These are phyloP conservation scores for Fragaria iinumae DNA, from an alignment of 306 rosid species.

Conservation along the genomic window DNA sequence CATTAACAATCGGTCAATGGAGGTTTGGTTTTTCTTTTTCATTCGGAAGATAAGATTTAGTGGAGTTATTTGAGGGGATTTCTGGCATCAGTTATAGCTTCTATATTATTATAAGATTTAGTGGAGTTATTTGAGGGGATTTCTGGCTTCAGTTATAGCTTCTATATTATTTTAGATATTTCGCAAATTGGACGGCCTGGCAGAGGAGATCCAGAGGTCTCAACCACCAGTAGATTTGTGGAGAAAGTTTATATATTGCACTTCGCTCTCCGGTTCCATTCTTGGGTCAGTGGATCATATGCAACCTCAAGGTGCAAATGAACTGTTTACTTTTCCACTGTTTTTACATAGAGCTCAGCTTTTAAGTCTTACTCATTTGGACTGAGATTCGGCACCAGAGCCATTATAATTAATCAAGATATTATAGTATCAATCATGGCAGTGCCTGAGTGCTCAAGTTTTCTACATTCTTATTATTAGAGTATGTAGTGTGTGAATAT, in stretches of 20 bases:
- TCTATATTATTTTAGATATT: constrained; percentile 60
- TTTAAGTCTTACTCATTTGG: neutral
- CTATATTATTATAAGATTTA: neutral
- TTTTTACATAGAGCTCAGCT: neutral
- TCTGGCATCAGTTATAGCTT: no score
- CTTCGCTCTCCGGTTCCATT: constrained; percentile 79
- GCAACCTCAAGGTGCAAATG: constrained; percentile 81
- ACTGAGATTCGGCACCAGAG: neutral
- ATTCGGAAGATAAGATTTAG: neutral
- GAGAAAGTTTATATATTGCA: constrained; percentile 91
- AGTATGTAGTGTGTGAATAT: neutral
- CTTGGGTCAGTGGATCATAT: constrained; percentile 96
- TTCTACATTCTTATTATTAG: neutral
- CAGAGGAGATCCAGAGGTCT: constrained; percentile 80
- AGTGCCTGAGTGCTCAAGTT: neutral
- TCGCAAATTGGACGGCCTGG: constrained; percentile 80
- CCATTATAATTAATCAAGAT: neutral
- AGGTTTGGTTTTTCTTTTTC: constrained; percentile 53
- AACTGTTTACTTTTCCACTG: constrained; percentile 8
- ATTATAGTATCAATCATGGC: neutral
- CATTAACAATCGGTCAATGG: constrained; percentile 95
- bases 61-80: no score
- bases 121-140: constrained; percentile 1
- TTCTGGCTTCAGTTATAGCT: constrained; percentile 17
- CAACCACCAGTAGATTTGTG: constrained; percentile 92